These are phyloP conservation scores for Mycogone perniciosa DNA, from an alignment of 2,329 filamentous ascomycete genomes.

Conservation along the genomic window DNA sequence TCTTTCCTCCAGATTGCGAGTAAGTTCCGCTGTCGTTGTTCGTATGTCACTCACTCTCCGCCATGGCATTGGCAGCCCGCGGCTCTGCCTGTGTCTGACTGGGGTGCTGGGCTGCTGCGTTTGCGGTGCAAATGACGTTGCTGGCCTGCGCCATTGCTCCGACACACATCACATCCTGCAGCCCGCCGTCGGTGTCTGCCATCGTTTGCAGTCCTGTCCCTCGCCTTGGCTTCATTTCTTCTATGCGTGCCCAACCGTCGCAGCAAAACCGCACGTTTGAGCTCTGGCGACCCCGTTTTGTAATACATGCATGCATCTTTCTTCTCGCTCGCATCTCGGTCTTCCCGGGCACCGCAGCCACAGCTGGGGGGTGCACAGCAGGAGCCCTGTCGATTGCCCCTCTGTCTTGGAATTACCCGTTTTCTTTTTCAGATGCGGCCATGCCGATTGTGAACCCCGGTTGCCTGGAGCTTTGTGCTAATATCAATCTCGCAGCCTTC, in stretches of 20 bases:
- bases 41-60: background rate
- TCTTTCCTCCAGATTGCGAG: constrained; percentile 1
- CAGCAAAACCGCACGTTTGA: constrained; percentile 9
- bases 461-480: constrained; percentile 11
- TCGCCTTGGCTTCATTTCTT: background rate
- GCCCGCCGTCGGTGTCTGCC: background rate
- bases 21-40: background rate
- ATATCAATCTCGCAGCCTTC: constrained; percentile 8
- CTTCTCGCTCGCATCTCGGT: constrained; percentile 12
- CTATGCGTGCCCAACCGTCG: constrained; percentile 5
- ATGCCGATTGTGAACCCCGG: constrained; percentile 10
- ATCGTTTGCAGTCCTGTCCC: constrained; percentile 8
- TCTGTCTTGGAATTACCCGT: constrained; percentile 10
- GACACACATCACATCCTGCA: background rate
- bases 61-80: background rate
- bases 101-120: constrained; percentile 4
- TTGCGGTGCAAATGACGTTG: constrained; percentile 10
- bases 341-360: constrained; percentile 12
- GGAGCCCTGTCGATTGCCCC: constrained; percentile 11
- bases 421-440: constrained; percentile 9
- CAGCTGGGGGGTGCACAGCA: constrained; percentile 9
- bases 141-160: constrained; percentile 4
- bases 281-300: constrained; percentile 8
- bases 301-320: constrained; percentile 2
- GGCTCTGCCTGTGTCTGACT: background rate